Evolutionary conservation across 2,329 filamentous ascomycete genomes (phyloP).

Genomic region (Fusarium sublunatum): DNA sequence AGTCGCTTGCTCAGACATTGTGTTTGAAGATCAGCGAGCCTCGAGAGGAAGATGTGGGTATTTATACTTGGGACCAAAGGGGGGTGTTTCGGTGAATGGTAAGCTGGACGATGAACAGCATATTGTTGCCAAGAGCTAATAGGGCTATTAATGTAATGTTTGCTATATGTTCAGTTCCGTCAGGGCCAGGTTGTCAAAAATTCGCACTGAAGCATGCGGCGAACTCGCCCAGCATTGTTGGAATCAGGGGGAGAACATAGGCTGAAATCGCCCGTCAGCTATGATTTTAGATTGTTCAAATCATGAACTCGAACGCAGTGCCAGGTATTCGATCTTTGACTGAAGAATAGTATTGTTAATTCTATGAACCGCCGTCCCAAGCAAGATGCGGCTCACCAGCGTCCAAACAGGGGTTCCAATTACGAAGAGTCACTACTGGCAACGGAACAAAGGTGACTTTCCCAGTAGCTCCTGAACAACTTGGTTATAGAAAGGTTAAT

Average conservation of each 20-base stretch:
- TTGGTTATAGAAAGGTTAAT: background rate
- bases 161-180: background rate
- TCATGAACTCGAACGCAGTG: fast-evolving
- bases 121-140: too few relatives aligned
- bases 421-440: fast-evolving
- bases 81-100: too few relatives aligned
- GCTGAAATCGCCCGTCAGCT: background rate
- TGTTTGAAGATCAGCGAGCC: too few relatives aligned
- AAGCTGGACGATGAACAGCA: too few relatives aligned
- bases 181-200: background rate
- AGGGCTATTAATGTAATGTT: too few relatives aligned
- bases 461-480: background rate
- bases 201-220: background rate
- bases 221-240: background rate
- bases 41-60: too few relatives aligned
- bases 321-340: background rate
- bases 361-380: background rate
- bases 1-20: background rate
- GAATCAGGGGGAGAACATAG: too few relatives aligned
- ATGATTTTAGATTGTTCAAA: background rate
- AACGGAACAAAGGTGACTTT: background rate
- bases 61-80: background rate
- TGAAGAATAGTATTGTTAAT: background rate
- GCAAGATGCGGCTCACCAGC: background rate
- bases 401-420: background rate